A percentile compares a stretch with the other conserved stretches of the same genome.
phyloP scores from a whole-genome alignment of 495 filamentous ascomycete species.

The Neurospora sp. region DNA sequence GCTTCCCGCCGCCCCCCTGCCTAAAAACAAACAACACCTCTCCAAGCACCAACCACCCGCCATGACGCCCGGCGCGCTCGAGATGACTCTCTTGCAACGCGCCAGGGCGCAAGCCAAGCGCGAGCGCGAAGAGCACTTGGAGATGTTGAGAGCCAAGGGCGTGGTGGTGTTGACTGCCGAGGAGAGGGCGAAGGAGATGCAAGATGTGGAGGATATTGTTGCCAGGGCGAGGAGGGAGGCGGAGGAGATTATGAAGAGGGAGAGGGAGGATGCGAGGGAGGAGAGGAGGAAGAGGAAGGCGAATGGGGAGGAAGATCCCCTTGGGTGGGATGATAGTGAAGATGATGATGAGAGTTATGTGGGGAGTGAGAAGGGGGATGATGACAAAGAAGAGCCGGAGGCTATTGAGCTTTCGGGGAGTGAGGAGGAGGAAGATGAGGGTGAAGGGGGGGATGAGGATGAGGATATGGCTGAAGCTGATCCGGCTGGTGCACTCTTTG shows the following conservation, averaged over 20 bases:
- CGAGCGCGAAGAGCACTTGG: constrained; percentile 69
- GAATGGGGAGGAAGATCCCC: constrained; percentile 38
- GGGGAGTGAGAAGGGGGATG: constrained; percentile 23
- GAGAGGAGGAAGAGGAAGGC: constrained; percentile 40
- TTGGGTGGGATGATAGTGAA: constrained; percentile 46
- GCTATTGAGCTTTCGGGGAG: constrained; percentile 38
- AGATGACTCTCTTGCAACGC: constrained; percentile 52
- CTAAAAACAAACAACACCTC: constrained; percentile 16
- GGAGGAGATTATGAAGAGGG: constrained; percentile 63
- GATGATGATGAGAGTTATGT: constrained; percentile 43
- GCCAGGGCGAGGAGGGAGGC: constrained; percentile 75
- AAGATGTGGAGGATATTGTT: constrained; percentile 76
- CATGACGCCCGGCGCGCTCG: constrained; percentile 61
- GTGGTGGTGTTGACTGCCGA: constrained; percentile 77
- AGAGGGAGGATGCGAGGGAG: constrained; percentile 59
- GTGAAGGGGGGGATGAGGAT: constrained; percentile 27
- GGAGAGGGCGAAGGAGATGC: constrained; percentile 65
- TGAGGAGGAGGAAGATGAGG: constrained; percentile 28
- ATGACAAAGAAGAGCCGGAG: constrained; percentile 26
- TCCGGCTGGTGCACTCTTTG: constrained; percentile 13
- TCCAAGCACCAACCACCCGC: constrained; percentile 20
- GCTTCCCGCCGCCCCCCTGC: constrained; percentile 6
- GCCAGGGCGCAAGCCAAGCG: constrained; percentile 70
- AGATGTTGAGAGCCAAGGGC: constrained; percentile 65
- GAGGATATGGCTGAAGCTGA: constrained; percentile 4